Conservation (phyloP, 306 rosid genomes). For the Hippophae tibetana region DNA sequence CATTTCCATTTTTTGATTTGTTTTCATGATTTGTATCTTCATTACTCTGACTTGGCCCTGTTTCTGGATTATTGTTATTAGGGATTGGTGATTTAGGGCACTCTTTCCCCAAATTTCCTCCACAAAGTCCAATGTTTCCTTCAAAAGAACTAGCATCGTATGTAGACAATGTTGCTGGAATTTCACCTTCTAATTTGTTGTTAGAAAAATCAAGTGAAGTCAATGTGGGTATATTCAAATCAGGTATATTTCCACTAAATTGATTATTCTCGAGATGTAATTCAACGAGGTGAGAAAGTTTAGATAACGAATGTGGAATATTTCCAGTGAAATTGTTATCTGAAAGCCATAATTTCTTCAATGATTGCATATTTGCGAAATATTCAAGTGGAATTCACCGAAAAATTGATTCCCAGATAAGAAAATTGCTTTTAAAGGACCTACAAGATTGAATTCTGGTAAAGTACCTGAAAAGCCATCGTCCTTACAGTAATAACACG, state of each 20-base stretch:
- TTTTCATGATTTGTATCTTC: no score
- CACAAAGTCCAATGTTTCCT: constrained; percentile 54
- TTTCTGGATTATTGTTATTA: background rate
- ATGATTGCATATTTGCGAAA: constrained; percentile 42
- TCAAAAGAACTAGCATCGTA: constrained; percentile 27
- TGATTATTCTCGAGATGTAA: constrained; percentile 54
- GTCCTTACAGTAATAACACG: constrained; percentile 35
- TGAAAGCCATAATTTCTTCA: constrained; percentile 59
- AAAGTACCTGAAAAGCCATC: constrained; percentile 54
- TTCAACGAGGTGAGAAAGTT: constrained; percentile 36
- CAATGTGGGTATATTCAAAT: constrained; percentile 23
- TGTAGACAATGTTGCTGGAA: constrained; percentile 37
- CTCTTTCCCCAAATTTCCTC: constrained; percentile 22
- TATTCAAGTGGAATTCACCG: constrained; percentile 50
- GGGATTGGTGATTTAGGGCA: constrained; percentile 10
- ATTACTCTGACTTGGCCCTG: no score
- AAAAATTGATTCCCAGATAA: constrained; percentile 56
- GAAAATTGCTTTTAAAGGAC: constrained; percentile 42
- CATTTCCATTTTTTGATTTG: background rate
- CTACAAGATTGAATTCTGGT: constrained; percentile 43
- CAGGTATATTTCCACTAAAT: constrained; percentile 49
- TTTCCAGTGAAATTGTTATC: constrained; percentile 48
- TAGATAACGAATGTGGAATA: constrained; percentile 42
- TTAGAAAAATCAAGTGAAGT: constrained; percentile 35
- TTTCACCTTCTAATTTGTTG: constrained; percentile 61